These are phyloP conservation scores for Thielaviopsis cerberus DNA, from an alignment of 2,329 filamentous ascomycete genomes.

Conservation along the genomic window DNA sequence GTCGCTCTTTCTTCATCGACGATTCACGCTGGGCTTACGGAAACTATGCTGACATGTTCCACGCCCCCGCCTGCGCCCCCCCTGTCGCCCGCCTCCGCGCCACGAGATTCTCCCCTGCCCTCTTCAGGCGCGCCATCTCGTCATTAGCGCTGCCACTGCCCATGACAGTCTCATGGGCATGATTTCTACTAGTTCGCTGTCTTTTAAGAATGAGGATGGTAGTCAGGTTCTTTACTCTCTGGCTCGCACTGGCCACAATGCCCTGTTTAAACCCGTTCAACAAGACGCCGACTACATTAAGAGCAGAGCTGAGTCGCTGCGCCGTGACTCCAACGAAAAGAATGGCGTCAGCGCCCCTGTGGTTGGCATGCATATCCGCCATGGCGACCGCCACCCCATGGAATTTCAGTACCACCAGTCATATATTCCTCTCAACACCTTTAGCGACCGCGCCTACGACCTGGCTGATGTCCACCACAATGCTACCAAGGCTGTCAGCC, in stretches of 20 bases:
- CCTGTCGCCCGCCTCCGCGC: conserved; percentile 53
- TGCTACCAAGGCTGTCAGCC: conserved; percentile 19
- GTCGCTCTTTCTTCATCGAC: conserved; percentile 64
- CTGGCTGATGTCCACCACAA: conserved; percentile 34
- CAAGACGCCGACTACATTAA: conserved; percentile 49
- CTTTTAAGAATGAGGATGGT: conserved; percentile 22
- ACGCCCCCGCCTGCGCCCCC: conserved; percentile 41
- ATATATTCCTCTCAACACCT: conserved; percentile 58
- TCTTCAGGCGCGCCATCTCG: conserved; percentile 52
- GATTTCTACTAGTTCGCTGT: conserved; percentile 22
- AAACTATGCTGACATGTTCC: conserved; percentile 53
- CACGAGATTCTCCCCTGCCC: conserved; percentile 68
- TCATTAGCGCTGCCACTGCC: conserved; percentile 53
- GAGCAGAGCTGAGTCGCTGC: conserved; percentile 27
- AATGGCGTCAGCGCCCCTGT: conserved; percentile 27
- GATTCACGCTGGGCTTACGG: conserved; percentile 74
- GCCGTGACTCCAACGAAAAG: conserved; percentile 18
- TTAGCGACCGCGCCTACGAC: conserved; percentile 38
- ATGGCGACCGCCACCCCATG: conserved; percentile 58
- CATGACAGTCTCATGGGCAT: conserved; percentile 28
- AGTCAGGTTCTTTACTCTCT: conserved; percentile 49
- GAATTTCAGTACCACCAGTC: conserved; percentile 60
- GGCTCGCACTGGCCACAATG: conserved; percentile 50
- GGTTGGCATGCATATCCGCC: conserved; percentile 61
- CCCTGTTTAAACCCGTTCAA: conserved; percentile 49